Evolutionary conservation across 1,284 basidiomycete species (phyloP).

Genomic region (Stereum hirsutum): DNA sequence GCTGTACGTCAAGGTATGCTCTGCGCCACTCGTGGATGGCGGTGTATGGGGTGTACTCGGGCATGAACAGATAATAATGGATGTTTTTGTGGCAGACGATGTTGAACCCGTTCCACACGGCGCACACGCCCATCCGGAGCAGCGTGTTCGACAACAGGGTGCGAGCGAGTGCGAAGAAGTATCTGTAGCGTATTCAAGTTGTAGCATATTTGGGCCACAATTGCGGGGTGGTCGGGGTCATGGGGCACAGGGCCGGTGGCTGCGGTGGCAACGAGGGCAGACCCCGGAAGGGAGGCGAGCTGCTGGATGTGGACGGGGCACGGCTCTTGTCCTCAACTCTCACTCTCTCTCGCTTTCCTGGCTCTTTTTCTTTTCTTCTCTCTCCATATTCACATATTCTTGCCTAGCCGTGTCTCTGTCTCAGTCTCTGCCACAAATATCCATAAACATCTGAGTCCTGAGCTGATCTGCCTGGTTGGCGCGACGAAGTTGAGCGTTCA

Average conservation of each 20-base stretch:
- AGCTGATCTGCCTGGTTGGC: conserved; percentile 56
- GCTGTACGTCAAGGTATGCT: conserved; percentile 78
- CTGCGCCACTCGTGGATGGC: conserved; percentile 2
- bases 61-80: neutral
- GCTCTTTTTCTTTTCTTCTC: too few species aligned
- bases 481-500: conserved; percentile 51
- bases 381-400: too few species aligned
- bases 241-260: neutral
- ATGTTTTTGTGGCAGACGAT: conserved; percentile 47
- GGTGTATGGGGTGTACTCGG: conserved; percentile 13
- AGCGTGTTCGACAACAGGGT: conserved; percentile 76
- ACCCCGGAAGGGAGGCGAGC: neutral
- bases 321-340: neutral
- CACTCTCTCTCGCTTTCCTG: neutral
- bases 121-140: conserved; percentile 77
- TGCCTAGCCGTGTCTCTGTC: too few species aligned
- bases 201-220: neutral
- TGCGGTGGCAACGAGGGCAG: neutral
- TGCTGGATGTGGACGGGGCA: neutral
- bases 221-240: neutral
- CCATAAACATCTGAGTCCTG: conserved; percentile 26
- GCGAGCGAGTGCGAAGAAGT: conserved; percentile 78
- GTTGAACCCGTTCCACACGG: conserved; percentile 89
- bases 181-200: conserved; percentile 47
- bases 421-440: too few species aligned